Evolutionary conservation across 2,329 filamentous ascomycete genomes (phyloP).

Genomic region (Trichoderma koningiopsis): DNA sequence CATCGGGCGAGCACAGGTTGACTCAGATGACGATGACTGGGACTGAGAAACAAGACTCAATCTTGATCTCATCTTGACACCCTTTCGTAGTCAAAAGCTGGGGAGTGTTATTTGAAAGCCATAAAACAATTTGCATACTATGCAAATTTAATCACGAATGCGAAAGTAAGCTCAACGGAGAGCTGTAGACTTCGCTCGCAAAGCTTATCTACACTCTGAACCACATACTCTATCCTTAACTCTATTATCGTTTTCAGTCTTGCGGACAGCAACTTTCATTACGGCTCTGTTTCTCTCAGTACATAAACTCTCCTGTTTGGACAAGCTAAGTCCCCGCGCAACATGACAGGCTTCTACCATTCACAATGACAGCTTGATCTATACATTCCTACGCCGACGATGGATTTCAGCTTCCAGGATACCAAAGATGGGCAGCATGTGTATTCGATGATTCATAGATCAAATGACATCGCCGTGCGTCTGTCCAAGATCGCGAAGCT

Average conservation of each 20-base stretch:
- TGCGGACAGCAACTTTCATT: neutral
- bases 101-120: neutral
- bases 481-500: constrained; percentile 49
- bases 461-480: constrained; percentile 44
- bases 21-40: constrained; percentile 60
- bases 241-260: neutral
- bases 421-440: neutral
- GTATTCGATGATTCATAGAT: constrained; percentile 31
- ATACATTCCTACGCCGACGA: too few relatives aligned
- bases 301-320: neutral
- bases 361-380: too few relatives aligned
- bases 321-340: too few relatives aligned
- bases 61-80: neutral
- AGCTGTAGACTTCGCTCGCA: neutral
- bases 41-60: constrained; percentile 47
- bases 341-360: too few relatives aligned
- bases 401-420: neutral
- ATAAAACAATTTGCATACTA: neutral
- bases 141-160: neutral
- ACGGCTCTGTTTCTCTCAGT: neutral
- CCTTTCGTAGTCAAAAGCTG: neutral
- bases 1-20: constrained; percentile 46
- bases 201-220: neutral
- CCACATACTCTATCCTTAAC: neutral
- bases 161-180: neutral